A percentile compares a stretch with the other conserved stretches of the same genome.
phyloP scores from a whole-genome alignment of 2,329 filamentous ascomycete species.

The Colletotrichum liriopes region DNA sequence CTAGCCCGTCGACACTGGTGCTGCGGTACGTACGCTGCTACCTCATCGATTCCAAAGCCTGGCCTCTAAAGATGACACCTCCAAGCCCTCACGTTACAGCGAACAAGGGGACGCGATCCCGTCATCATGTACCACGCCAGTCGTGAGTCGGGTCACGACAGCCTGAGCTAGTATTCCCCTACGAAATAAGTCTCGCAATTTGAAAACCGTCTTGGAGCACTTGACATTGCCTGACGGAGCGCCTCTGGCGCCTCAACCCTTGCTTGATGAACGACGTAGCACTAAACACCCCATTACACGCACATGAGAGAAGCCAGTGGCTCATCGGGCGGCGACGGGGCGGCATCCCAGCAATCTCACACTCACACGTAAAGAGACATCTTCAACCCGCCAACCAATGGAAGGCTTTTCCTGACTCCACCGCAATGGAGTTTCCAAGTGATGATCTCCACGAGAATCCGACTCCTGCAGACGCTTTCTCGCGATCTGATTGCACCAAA shows the following conservation, averaged over 20 bases:
- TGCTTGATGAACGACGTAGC: slow-evolving; percentile 1
- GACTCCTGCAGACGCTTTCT: slow-evolving; percentile 16
- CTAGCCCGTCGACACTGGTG: too few species aligned
- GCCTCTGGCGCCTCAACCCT: slow-evolving; percentile 28
- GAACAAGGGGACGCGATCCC: slow-evolving; percentile 15
- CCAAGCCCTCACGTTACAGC: slow-evolving; percentile 1
- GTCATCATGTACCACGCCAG: slow-evolving; percentile 15
- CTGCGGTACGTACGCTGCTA: not conserved
- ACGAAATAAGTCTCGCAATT: not conserved
- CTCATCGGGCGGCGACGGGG: slow-evolving; percentile 10
- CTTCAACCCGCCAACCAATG: slow-evolving; percentile 1
- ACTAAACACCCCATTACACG: not conserved
- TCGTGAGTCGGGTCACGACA: not conserved
- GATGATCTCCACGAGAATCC: slow-evolving; percentile 18
- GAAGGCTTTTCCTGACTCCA: slow-evolving; percentile 15
- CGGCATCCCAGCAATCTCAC: slow-evolving; percentile 26
- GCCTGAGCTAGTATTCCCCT: not conserved
- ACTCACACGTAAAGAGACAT: slow-evolving; percentile 1
- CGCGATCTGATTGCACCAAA: slow-evolving; percentile 27
- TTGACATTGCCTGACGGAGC: not conserved
- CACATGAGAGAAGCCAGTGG: slow-evolving; percentile 1
- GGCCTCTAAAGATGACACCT: not conserved
- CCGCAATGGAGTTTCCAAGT: slow-evolving; percentile 12
- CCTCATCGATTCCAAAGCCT: not conserved
- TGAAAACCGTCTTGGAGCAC: not conserved